Conservation (phyloP, 148 eudicot genomes). For the Hydrangea macrophylla region DNA sequence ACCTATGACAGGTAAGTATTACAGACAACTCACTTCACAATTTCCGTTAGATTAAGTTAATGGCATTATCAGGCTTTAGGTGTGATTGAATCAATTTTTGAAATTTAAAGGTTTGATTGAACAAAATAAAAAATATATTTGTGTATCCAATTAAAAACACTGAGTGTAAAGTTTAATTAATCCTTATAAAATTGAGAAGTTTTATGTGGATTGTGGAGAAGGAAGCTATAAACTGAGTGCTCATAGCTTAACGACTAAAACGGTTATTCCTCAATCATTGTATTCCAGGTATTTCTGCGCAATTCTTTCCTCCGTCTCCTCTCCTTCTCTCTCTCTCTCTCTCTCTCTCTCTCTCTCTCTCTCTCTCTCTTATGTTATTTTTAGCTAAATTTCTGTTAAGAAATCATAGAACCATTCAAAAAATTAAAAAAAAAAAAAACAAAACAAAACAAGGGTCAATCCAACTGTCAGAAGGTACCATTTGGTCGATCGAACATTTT, state of each 20-base stretch:
- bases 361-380: neutral
- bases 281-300: neutral
- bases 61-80: no score
- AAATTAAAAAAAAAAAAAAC: neutral
- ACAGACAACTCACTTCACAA: no score
- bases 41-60: no score
- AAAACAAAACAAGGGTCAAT: neutral
- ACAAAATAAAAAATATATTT: no score
- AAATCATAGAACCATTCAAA: neutral
- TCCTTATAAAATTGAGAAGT: no score
- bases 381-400: neutral
- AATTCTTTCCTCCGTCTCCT: conserved; percentile 4
- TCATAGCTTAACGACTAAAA: neutral
- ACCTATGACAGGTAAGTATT: no score
- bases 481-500: conserved; percentile 5
- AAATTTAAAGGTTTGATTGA: no score
- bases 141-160: no score
- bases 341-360: conserved; percentile 1
- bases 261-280: neutral
- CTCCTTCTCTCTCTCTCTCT: neutral
- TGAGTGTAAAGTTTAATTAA: no score
- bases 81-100: no score
- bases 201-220: no score
- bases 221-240: neutral
- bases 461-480: neutral